Evolutionary conservation across 768 basidiomycete species (phyloP), one percentile per base, ranked within the genome.

Genomic region (Leucogyrophana mollusca): DNA sequence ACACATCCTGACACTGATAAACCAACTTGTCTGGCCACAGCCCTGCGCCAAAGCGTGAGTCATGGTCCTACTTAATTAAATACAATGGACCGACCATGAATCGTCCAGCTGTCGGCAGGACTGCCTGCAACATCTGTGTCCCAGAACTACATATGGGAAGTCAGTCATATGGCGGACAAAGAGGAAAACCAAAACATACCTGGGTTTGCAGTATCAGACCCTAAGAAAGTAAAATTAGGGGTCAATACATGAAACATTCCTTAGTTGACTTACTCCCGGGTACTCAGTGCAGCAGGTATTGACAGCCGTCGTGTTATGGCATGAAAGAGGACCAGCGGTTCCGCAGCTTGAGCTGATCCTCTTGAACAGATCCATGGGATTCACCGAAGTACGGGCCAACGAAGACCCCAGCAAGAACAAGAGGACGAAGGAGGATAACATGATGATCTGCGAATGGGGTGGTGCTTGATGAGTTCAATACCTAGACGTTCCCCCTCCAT

Each of bases 51-150:
- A 10, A 22, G 32, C 54, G 32, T 55, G 18, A 55, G 40, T 3
- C 27, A 34, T 4, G 9, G 5, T 18, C 34, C 32, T 14, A 23
- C 18, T 18, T 25, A n/a, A 11, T 13, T 14, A 34, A 21, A 40
- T n/a, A 21, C 10, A 23, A 13, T n/a, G 21, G n/a, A 54, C 74
- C 38, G 47, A 81, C 86, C 84, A 44, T 86, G 86, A 47, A 87
- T 82, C 1, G 85, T 89, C 85, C 87, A 89, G 55, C 80, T 82
- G 55, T 84, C 54, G 9, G 59, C 61, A 4, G 87, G 87, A 9
- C 87, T 85, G 16, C 78, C 80, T 3, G 75, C 61, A 0, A 83
- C 79, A 38, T 79, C 55, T 2, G 80, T 83, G 51, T 88, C 85
- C 85, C 87, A 89, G 65, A 88, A 85, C 80, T 85, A 60, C 17